Base-by-base conservation (phyloP, 2,329 filamentous ascomycete genomes). In the Orbilia quercus region DNA sequence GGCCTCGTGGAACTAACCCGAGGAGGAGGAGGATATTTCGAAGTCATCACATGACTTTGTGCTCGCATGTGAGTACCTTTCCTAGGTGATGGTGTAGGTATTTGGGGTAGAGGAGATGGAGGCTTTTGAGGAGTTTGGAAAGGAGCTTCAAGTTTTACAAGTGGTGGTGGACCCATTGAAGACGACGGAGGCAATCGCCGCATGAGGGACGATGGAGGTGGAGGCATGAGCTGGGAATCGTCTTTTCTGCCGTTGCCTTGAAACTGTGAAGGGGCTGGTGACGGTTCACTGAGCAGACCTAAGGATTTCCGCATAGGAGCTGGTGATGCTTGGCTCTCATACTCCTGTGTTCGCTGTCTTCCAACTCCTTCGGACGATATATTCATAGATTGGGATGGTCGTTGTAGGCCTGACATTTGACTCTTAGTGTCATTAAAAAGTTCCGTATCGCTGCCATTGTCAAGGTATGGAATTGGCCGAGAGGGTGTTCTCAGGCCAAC, bases 171-270 rank as follows among this genome's bases (percentile, higher is more conserved):
- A 23, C 20, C 18, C 9, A 23, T 6, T 38, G 63, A 34, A 9
- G 64, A 69, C 16, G 67, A 45, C 31, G 38, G 47, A 2, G 67
- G 60, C 23, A 65, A 57, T 34, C 50, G 67, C 16, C 67, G 59
- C 18, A 72, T 54, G 18, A 72, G 55, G 6, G 67, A 58, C 5
- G 60, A 28, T 11, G 55, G 65, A n/a, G 66, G 67, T 25, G 67
- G 67, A 7, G 67, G 67, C 67, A 72, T 72, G 11, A 72, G 53
- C 54, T 72, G 67, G 22, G 59, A 59, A 40, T 64, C 58, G n/a
- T 72, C 59, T 28, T 28, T 54, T 40, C 53, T 44, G 20, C 44
- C 6, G 16, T 31, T 59, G 31, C 53, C 59, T n/a, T 60, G 65
- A 1, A 51, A n/a, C 22, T 59, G 59, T n/a, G n/a, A 34, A 25